Evolutionary conservation across 164 flowering plant genomes (phyloP).

Genomic region (Brasenia schreberi): DNA sequence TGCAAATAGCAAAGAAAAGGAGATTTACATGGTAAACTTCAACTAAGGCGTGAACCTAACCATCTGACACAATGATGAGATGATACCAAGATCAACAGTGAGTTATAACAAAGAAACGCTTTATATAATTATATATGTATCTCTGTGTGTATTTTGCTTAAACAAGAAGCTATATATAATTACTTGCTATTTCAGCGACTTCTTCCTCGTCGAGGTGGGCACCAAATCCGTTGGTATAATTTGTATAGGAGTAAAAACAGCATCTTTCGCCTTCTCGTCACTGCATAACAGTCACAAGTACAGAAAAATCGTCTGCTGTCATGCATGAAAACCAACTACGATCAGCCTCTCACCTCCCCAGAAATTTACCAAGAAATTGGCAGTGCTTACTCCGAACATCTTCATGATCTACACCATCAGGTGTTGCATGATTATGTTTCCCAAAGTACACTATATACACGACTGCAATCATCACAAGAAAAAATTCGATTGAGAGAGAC

Average conservation of each 20-base stretch:
- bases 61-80: too few relatives aligned
- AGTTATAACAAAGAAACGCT: too few relatives aligned
- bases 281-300: background rate
- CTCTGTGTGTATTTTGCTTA: too few relatives aligned
- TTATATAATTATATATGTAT: too few relatives aligned
- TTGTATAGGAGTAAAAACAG: constrained; percentile 48
- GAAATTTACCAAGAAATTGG: constrained; percentile 1
- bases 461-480: background rate
- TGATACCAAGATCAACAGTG: too few relatives aligned
- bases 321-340: background rate
- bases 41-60: too few relatives aligned
- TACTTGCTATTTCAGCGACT: constrained; percentile 40
- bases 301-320: too few relatives aligned
- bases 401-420: constrained; percentile 8
- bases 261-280: constrained; percentile 30
- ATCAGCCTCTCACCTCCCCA: background rate
- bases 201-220: constrained; percentile 54
- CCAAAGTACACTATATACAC: constrained; percentile 9
- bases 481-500: too few relatives aligned
- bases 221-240: constrained; percentile 57
- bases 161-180: background rate
- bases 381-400: background rate
- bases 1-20: too few relatives aligned
- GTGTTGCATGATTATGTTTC: constrained; percentile 1
- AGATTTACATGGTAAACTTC: too few relatives aligned